Evolutionary conservation across 1,284 basidiomycete species (phyloP), one percentile per base, ranked within the genome.

Genomic region (Cryptococcus sp.): DNA sequence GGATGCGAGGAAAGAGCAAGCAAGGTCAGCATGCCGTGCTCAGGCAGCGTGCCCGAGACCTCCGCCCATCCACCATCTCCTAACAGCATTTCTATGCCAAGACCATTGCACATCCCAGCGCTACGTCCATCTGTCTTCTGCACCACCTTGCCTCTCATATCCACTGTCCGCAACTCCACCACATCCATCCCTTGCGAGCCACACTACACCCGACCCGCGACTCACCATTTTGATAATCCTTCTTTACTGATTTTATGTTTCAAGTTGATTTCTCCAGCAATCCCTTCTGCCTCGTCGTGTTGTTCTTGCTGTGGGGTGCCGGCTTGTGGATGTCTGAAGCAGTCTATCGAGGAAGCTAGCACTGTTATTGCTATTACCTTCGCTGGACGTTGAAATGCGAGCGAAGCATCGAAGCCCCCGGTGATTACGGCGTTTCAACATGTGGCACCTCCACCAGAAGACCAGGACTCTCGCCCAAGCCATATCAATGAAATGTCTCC

Each of bases 161-260:
- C 20, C 12, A 49, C 7, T 8, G 15, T n/a, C 23, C 23, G 24
- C 46, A 46, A 4, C 46, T 28, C 21, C 46, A 46, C 18, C 46
- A 6, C 11, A 16, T 42, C 20, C 35, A 36, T 37, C 33, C 47
- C 36, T 36, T 35, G 20, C 47, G 47, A 28, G 37, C n/a, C n/a
- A n/a, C n/a, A n/a, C n/a, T n/a, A n/a, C n/a, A n/a, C 20, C 33
- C 36, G 16, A 16, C 13, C 21, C 18, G 16, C 38, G 42, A 57
- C 56, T 53, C 51, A 57, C 56, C 56, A 57, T 57, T 23, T 45
- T 53, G 46, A 39, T 21, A 15, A 24, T 18, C 28, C 47, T n/a
- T 42, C 33, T 49, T 49, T 33, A 37, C 21, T 18, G 21, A 35
- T 36, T 52, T 40, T 38, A 16, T 51, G 28, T 42, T 47, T 21